Conservation (phyloP, 164 flowering plant genomes). For the Tetracentron sinense region DNA sequence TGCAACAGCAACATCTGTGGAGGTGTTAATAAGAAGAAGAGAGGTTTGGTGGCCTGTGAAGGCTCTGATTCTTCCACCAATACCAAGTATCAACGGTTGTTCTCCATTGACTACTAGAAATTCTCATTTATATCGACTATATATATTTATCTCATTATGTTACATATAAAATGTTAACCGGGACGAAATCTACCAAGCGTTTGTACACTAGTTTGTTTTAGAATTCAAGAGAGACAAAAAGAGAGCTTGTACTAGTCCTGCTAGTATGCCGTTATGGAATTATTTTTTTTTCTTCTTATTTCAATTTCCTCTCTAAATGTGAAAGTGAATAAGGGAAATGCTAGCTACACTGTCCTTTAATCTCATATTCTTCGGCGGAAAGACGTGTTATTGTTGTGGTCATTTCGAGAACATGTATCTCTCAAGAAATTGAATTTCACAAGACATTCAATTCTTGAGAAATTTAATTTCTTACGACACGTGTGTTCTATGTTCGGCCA, state of each 20-base stretch:
- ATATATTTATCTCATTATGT: not conserved
- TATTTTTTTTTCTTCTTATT: too few relatives aligned
- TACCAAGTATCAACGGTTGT: constrained; percentile 15
- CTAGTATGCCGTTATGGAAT: not conserved
- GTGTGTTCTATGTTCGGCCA: too few relatives aligned
- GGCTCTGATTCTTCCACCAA: constrained; percentile 16
- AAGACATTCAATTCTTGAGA: too few relatives aligned
- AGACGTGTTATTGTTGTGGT: too few relatives aligned
- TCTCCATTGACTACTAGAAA: constrained; percentile 5
- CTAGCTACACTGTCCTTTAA: too few relatives aligned
- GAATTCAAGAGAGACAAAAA: not conserved
- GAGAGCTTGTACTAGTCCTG: not conserved
- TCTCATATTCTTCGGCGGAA: too few relatives aligned
- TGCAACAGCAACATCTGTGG: not conserved
- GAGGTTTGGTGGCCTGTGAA: constrained; percentile 9
- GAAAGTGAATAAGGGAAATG: too few relatives aligned
- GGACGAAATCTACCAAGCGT: not conserved
- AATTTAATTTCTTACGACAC: too few relatives aligned
- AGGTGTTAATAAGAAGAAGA: constrained; percentile 9
- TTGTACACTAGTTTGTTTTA: not conserved
- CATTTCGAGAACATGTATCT: too few relatives aligned
- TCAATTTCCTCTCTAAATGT: too few relatives aligned
- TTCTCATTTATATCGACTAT: not conserved
- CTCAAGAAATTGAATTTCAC: too few relatives aligned
- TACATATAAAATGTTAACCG: too few relatives aligned